phyloP scores from a whole-genome alignment of 305 asterid genomes.

The Solanum aculeatissimum region DNA sequence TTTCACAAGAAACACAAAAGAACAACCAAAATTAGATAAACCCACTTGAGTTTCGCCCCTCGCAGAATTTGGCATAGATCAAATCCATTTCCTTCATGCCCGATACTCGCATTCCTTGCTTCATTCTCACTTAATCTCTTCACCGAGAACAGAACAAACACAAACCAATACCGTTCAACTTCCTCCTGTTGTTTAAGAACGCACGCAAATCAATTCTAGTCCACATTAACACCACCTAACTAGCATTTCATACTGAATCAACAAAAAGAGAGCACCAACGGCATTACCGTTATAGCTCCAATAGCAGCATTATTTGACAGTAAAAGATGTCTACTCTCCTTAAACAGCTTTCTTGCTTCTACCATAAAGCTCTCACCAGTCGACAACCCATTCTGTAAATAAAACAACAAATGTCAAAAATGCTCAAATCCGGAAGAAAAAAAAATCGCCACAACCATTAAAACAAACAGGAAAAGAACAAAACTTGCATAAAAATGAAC shows the following conservation, averaged over 20 bases:
- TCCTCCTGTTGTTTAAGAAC: slow-evolving; percentile 56
- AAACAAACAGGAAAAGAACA: neutral
- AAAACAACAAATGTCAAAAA: neutral
- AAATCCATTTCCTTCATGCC: slow-evolving; percentile 33
- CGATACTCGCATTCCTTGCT: slow-evolving; percentile 12
- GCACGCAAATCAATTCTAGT: slow-evolving; percentile 3
- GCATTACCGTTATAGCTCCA: slow-evolving; percentile 60
- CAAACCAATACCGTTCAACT: slow-evolving; percentile 87
- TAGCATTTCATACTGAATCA: slow-evolving; percentile 1
- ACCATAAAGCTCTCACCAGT: slow-evolving; percentile 30
- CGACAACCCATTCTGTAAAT: slow-evolving; percentile 45
- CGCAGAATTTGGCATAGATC: slow-evolving; percentile 60
- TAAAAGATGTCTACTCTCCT: slow-evolving; percentile 56
- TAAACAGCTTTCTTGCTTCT: slow-evolving; percentile 54
- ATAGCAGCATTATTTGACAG: slow-evolving; percentile 42
- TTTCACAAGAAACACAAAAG: neutral
- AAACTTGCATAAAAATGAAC: neutral
- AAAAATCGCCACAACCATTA: neutral
- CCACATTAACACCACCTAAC: neutral
- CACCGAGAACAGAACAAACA: slow-evolving; percentile 56
- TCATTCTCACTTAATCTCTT: slow-evolving; percentile 41
- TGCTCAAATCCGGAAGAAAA: neutral
- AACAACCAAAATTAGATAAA: neutral
- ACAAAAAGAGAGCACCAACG: neutral
- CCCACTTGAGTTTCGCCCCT: slow-evolving; percentile 70